Evolutionary conservation across 1,284 basidiomycete genomes (phyloP).

Genomic region (Ceratobasidium sp.): DNA sequence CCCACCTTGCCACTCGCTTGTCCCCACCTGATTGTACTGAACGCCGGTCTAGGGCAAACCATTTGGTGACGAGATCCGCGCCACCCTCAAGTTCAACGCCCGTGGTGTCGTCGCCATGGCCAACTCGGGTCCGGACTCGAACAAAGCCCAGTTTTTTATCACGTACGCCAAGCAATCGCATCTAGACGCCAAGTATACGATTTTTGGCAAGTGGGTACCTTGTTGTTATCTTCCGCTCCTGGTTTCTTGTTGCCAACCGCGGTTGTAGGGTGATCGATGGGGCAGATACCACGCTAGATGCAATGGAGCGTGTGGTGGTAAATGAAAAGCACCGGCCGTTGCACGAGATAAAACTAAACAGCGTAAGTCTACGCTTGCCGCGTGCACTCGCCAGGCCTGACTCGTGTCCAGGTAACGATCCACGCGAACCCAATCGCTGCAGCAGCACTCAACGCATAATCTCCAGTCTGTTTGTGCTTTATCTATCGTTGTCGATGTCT

Average conservation of each 20-base stretch:
- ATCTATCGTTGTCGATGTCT: background rate
- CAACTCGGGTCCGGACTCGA: conserved; percentile 90
- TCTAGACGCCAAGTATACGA: conserved; percentile 92
- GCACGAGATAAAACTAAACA: conserved; percentile 79
- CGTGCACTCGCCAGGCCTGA: background rate
- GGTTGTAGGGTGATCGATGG: conserved; percentile 83
- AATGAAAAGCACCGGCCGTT: conserved; percentile 89
- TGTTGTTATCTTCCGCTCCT: background rate
- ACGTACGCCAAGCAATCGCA: conserved; percentile 91
- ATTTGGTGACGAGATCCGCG: conserved; percentile 87
- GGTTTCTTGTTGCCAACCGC: background rate
- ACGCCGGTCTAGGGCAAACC: conserved; percentile 62
- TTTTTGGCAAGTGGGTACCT: conserved; percentile 70
- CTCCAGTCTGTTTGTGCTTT: conserved; percentile 1
- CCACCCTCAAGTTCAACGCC: conserved; percentile 94
- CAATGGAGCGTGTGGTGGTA: conserved; percentile 89
- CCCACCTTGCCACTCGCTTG: conserved; percentile 47
- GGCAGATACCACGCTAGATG: conserved; percentile 83
- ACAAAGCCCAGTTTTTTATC: conserved; percentile 77
- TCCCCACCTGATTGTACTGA: background rate
- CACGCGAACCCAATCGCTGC: conserved; percentile 95
- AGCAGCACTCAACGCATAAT: conserved; percentile 50
- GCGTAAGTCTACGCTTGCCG: conserved; percentile 61
- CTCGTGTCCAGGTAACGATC: conserved; percentile 73
- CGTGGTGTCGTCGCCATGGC: conserved; percentile 97